Conservation (phyloP, 2,329 filamentous ascomycete genomes). For the Cadophora sp. region DNA sequence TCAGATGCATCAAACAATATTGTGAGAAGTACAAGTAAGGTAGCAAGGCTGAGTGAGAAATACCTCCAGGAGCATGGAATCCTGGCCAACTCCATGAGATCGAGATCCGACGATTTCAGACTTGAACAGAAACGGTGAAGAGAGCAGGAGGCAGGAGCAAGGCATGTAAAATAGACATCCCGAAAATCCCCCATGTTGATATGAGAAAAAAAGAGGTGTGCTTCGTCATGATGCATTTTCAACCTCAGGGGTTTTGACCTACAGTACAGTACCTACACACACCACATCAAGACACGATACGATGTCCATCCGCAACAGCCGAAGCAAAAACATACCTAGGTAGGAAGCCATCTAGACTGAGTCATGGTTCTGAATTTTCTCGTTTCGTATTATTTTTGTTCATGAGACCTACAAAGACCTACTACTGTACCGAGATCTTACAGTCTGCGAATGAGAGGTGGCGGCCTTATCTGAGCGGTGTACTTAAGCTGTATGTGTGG, state of each 20-base stretch:
- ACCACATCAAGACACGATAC: too few species aligned
- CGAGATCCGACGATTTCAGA: neutral
- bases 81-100: neutral
- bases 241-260: neutral
- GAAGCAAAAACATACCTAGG: slow-evolving; percentile 9
- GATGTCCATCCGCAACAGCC: slow-evolving; percentile 12
- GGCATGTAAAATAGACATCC: neutral
- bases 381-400: neutral
- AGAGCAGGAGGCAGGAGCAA: neutral
- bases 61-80: neutral
- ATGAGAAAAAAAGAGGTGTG: neutral
- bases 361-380: slow-evolving; percentile 8
- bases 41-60: neutral
- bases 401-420: slow-evolving; percentile 14
- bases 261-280: too few species aligned
- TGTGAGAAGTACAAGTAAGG: neutral
- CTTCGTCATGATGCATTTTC: slow-evolving; percentile 4
- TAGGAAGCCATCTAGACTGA: slow-evolving; percentile 11
- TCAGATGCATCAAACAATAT: too few species aligned
- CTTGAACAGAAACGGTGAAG: neutral
- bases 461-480: slow-evolving; percentile 36
- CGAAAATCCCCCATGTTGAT: neutral
- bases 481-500: slow-evolving; percentile 22
- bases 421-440: slow-evolving; percentile 17
- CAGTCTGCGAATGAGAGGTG: slow-evolving; percentile 33